Evolutionary conservation across 2,329 filamentous ascomycete genomes (phyloP), one percentile per base, ranked within the genome.

Genomic region (Ophiocordyceps unilateralis): DNA sequence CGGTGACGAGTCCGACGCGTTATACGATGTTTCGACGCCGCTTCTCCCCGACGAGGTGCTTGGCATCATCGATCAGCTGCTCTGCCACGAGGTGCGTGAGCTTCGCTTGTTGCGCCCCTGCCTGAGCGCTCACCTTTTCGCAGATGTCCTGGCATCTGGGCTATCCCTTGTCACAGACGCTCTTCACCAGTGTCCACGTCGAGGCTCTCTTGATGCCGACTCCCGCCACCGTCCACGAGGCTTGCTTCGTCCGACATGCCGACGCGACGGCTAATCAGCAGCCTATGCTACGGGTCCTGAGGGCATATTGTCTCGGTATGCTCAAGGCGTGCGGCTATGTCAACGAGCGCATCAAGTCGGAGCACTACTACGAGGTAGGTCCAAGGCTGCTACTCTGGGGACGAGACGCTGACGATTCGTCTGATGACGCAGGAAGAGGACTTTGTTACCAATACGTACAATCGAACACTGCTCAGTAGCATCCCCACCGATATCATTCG

Each of bases 91-190:
- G 72, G 85, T 88, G 54, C 44, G 64, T 28, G 6, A 20, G 32
- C 32, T 19, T 8, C 17, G 10, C 2, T 19, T 19, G 9, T 11
- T 36, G 32, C 32, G 14, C n/a, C n/a, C n/a, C n/a, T n/a, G n/a
- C n/a, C 10, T 17, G 17, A 34, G n/a, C 15, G 21, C 10, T 14
- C 3, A 22, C 28, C 30, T 15, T 21, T 26, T 12, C 9, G 22
- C 54, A 91, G 81, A 93, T 94, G 76, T 85, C 87, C 48, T 98
- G 93, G 88, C 87, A 96, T 58, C 77, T 85, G 52, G 91, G 93
- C n/a, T 88, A 94, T 55, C 87, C 91, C 1, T 72, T 98, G 9
- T 93, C 89, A 1, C 91, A 96, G 58, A 96, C 91, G 0, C 66
- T 98, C 1, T 87, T 96, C 57, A 95, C 88, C 5, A 94, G 86